phyloP scores from a whole-genome alignment of 495 filamentous ascomycete species.

The Penicillium pancosmium region DNA sequence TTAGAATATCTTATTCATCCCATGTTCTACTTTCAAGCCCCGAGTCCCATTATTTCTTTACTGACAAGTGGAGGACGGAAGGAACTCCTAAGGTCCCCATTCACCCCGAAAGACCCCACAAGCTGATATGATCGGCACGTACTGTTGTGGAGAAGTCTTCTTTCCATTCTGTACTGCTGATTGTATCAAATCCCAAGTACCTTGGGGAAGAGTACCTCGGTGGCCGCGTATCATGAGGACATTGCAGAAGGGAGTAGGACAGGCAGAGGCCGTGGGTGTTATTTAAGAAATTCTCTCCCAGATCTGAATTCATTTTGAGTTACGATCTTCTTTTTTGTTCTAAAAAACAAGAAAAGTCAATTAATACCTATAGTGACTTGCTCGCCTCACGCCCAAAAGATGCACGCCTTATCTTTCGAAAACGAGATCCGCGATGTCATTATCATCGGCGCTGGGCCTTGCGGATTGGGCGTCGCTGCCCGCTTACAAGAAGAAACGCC shows the following conservation, averaged over 20 bases:
- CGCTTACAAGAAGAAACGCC: slow-evolving; percentile 62
- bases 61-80: neutral
- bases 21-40: neutral
- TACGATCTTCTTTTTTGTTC: neutral
- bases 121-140: slow-evolving; percentile 5
- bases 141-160: slow-evolving; percentile 7
- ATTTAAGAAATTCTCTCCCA: slow-evolving; percentile 10
- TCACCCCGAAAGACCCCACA: slow-evolving; percentile 1
- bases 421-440: slow-evolving; percentile 55
- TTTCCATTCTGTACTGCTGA: slow-evolving; percentile 1
- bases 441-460: slow-evolving; percentile 66
- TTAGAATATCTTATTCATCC: neutral
- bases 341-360: neutral
- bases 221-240: slow-evolving; percentile 23
- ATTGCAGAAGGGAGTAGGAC: slow-evolving; percentile 18
- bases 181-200: slow-evolving; percentile 30
- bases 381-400: neutral
- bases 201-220: slow-evolving; percentile 45
- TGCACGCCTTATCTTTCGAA: neutral
- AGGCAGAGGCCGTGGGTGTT: neutral
- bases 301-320: neutral
- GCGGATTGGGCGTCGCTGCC: slow-evolving; percentile 62
- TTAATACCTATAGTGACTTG: neutral
- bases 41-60: neutral
- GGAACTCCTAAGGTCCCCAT: slow-evolving; percentile 32